These are phyloP conservation scores for Fusarium nurragi DNA, from an alignment of 2,329 filamentous ascomycete genomes.

Conservation along the genomic window DNA sequence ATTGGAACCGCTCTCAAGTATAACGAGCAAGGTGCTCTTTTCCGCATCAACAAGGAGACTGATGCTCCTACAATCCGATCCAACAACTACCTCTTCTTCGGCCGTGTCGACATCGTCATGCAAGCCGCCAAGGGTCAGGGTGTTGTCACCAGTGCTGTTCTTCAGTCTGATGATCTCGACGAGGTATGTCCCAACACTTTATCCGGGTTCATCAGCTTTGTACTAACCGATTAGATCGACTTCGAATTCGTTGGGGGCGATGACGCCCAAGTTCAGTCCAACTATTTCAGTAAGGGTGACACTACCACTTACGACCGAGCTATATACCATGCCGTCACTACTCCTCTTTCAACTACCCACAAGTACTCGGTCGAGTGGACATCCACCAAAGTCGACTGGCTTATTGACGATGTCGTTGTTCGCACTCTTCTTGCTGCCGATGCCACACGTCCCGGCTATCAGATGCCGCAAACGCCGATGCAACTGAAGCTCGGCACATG, in stretches of 20 bases:
- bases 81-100: constrained; percentile 97
- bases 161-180: constrained; percentile 91
- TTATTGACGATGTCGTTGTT: constrained; percentile 68
- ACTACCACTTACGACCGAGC: constrained; percentile 76
- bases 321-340: constrained; percentile 66
- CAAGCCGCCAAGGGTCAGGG: constrained; percentile 83
- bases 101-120: constrained; percentile 80
- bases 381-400: constrained; percentile 69
- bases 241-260: constrained; percentile 93
- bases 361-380: constrained; percentile 77
- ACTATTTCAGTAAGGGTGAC: constrained; percentile 83
- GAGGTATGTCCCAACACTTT: constrained; percentile 54
- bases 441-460: constrained; percentile 61
- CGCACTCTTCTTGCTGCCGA: constrained; percentile 70
- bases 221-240: constrained; percentile 64
- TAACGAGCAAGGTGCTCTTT: constrained; percentile 61
- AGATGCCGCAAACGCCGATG: constrained; percentile 79
- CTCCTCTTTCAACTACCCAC: constrained; percentile 67
- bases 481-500: constrained; percentile 75
- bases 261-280: constrained; percentile 79
- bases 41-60: constrained; percentile 72
- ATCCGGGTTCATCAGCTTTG: neutral
- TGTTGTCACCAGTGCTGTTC: constrained; percentile 87
- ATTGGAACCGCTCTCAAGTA: constrained; percentile 61
- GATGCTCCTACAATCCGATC: constrained; percentile 78